Percentiles rank a stretch among this genome's conserved stretches.
Evolutionary conservation across 1,284 basidiomycete genomes (phyloP).

Genomic region (Entoloma clypeatum): DNA sequence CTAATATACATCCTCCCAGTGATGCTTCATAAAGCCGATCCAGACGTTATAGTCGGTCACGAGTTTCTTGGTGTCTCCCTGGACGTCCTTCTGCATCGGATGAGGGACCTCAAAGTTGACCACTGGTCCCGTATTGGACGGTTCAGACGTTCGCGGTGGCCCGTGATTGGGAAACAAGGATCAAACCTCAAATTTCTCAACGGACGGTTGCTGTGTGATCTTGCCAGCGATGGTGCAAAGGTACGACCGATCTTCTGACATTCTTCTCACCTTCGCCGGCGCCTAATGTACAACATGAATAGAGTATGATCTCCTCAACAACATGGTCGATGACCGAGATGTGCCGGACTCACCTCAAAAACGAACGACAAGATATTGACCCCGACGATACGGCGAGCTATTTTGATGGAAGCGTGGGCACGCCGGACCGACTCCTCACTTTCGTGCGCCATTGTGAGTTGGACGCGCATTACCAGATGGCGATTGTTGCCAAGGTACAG

Average conservation of each 20-base stretch:
- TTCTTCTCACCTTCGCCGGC: not conserved
- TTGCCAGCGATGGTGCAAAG: conserved; percentile 93
- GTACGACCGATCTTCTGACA: conserved; percentile 36
- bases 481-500: conserved; percentile 88
- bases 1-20: conserved; percentile 47
- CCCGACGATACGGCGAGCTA: conserved; percentile 92
- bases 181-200: conserved; percentile 82
- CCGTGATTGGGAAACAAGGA: conserved; percentile 79
- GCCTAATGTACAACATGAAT: conserved; percentile 2
- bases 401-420: conserved; percentile 81
- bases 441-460: conserved; percentile 93
- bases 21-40: conserved; percentile 83
- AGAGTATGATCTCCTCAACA: conserved; percentile 93
- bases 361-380: conserved; percentile 88
- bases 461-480: conserved; percentile 96
- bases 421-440: conserved; percentile 77
- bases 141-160: conserved; percentile 85
- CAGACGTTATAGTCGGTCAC: conserved; percentile 93
- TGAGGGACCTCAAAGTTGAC: conserved; percentile 86
- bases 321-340: conserved; percentile 99
- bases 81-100: conserved; percentile 88
- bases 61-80: conserved; percentile 92
- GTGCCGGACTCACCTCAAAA: conserved; percentile 87
- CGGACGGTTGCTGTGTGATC: conserved; percentile 88
- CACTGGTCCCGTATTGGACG: conserved; percentile 94